Percentiles rank a stretch among this genome's conserved stretches.
These are phyloP conservation scores for Candida xyloterini DNA, from an alignment of 805 yeast species.

Conservation along the genomic window DNA sequence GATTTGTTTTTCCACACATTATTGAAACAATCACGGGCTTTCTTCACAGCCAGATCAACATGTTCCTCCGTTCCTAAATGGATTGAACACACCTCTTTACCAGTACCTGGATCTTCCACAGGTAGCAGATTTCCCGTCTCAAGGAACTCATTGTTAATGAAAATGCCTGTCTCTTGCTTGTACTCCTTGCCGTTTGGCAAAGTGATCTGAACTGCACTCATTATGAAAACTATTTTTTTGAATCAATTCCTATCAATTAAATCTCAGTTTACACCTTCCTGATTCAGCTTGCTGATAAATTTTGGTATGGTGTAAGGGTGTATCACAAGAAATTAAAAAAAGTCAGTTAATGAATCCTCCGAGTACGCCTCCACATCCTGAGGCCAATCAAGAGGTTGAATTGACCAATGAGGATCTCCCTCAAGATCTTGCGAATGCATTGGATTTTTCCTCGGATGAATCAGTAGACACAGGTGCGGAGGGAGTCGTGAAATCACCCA, in stretches of 20 bases:
- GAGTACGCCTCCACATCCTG: conserved; percentile 28
- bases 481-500: conserved; percentile 14
- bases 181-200: conserved; percentile 55
- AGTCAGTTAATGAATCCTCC: conserved; percentile 4
- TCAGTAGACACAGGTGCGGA: conserved; percentile 17
- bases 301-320: conserved; percentile 5
- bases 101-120: conserved; percentile 57
- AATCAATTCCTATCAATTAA: neutral
- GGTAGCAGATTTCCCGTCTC: conserved; percentile 47
- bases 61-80: conserved; percentile 51
- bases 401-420: conserved; percentile 19
- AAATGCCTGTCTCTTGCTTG: conserved; percentile 77
- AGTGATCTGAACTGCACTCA: conserved; percentile 19
- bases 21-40: conserved; percentile 50
- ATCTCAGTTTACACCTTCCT: conserved; percentile 7
- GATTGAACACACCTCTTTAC: conserved; percentile 47
- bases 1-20: conserved; percentile 45
- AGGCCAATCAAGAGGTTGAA: conserved; percentile 27
- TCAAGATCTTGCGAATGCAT: conserved; percentile 23
- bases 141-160: conserved; percentile 82
- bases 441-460: conserved; percentile 14
- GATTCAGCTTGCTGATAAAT: neutral
- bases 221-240: neutral
- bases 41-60: conserved; percentile 50
- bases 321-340: neutral